Percentiles rank a stretch among this genome's conserved stretches.
Conservation (phyloP, 805 yeast genomes). For the Nakazawaea molendinolei region DNA sequence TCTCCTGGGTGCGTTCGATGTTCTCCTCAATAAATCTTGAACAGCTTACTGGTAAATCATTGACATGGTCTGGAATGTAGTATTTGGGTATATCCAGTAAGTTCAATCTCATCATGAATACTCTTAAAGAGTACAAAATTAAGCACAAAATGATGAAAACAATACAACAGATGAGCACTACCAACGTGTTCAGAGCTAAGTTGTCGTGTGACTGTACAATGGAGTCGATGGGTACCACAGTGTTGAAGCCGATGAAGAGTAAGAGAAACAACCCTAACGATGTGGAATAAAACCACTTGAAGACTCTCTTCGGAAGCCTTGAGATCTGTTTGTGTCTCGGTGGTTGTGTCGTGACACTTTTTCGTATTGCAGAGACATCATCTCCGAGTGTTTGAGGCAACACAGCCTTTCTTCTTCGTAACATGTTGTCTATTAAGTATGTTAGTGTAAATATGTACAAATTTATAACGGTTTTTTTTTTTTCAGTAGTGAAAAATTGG, state of each 20-base stretch:
- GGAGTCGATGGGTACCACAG: slow-evolving; percentile 77
- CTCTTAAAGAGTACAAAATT: slow-evolving; percentile 49
- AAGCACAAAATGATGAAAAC: slow-evolving; percentile 46
- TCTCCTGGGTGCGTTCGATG: slow-evolving; percentile 34
- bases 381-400: slow-evolving; percentile 6
- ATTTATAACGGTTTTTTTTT: not conserved
- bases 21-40: slow-evolving; percentile 32
- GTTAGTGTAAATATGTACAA: too few relatives aligned
- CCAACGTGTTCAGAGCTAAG: slow-evolving; percentile 74
- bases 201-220: slow-evolving; percentile 51
- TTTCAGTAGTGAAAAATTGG: not conserved
- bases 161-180: slow-evolving; percentile 68
- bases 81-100: slow-evolving; percentile 73
- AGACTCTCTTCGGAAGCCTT: slow-evolving; percentile 16
- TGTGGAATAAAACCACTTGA: slow-evolving; percentile 38
- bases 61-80: slow-evolving; percentile 61
- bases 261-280: slow-evolving; percentile 34
- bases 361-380: not conserved
- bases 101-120: slow-evolving; percentile 48
- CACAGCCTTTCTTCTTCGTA: too few relatives aligned
- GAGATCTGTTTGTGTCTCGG: slow-evolving; percentile 8
- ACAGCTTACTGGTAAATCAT: slow-evolving; percentile 48
- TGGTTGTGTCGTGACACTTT: not conserved
- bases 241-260: slow-evolving; percentile 48
- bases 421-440: too few relatives aligned